Evolutionary conservation across 2,329 filamentous ascomycete species (phyloP), one percentile per base, ranked within the genome.

Genomic region (Neonectria punicea): DNA sequence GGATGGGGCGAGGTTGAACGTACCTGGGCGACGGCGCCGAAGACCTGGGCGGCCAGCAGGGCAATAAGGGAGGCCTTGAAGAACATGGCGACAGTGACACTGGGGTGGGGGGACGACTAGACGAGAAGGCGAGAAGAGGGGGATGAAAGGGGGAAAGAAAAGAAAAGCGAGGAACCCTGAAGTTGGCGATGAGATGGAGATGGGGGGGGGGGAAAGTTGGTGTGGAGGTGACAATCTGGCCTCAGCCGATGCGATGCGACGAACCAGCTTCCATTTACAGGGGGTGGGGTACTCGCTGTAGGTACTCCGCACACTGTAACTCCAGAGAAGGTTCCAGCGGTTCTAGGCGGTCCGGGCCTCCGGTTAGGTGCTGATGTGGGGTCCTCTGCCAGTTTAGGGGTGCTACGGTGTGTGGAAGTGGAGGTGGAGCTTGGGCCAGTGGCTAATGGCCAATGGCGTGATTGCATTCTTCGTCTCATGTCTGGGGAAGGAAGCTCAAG

Each of bases 51-150:
- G 67, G 92, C 91, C 80, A 93, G 83, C 67, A 94, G 82, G 73
- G 90, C 90, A 74, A 95, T 83, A 65, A 91, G 85, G 73, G 92
- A 88, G 75, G 92, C 86, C 82, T 89, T 90, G 81, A 93, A 88
- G 82, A 90, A 88, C 93, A 96, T 96, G 65, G 61, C 70, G 75
- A 64, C 50, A 54, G 61, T 61, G 46, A 56, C 54, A 59, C 32
- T 30, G 55, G 51, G 55, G n/a, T n/a, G 44, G 47, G 50, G 41
- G 47, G 20, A 25, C 41, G 44, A 58, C 51, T 39, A 61, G 61
- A 59, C 25, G 53, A 61, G 54, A 58, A 50, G 51, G 53, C 46
- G 53, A 43, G 39, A 28, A 61, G 28, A 36, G 39, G 43, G 51
- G 55, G 56, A 43, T 66, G 63, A 53, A 46, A 58, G 55, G 58